phyloP scores from a whole-genome alignment of 345 rosid species.

The Jatropha curcas region DNA sequence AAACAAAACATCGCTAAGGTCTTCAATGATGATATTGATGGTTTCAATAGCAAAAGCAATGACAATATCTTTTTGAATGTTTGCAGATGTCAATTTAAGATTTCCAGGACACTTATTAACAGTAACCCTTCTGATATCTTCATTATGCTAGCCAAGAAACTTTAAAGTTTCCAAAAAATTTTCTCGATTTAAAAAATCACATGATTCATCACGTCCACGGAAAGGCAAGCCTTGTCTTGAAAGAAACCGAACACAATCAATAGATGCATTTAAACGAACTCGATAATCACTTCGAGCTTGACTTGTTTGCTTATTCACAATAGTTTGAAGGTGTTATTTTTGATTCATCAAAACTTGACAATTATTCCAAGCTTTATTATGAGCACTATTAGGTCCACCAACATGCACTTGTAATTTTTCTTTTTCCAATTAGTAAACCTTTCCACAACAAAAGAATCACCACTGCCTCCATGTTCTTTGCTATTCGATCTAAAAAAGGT shows the following conservation, averaged over 20 bases:
- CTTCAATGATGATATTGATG: neutral
- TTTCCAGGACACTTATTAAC: neutral
- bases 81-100: neutral
- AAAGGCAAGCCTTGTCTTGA: neutral
- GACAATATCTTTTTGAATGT: neutral
- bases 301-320: neutral
- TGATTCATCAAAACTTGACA: conserved; percentile 6
- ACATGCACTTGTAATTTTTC: neutral
- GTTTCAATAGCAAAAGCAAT: neutral
- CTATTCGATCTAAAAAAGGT: neutral
- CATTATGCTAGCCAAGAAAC: neutral
- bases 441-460: conserved; percentile 4
- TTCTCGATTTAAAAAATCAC: neutral
- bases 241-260: neutral
- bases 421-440: conserved; percentile 1
- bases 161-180: neutral
- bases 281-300: too few relatives aligned
- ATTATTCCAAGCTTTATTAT: neutral
- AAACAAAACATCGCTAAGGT: neutral
- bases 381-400: neutral
- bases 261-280: too few relatives aligned
- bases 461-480: neutral
- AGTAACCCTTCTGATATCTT: neutral
- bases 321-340: conserved; percentile 6
- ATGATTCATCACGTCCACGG: neutral